Evolutionary conservation across 768 basidiomycete genomes (phyloP).

Genomic region (Boletus tomentosulus): DNA sequence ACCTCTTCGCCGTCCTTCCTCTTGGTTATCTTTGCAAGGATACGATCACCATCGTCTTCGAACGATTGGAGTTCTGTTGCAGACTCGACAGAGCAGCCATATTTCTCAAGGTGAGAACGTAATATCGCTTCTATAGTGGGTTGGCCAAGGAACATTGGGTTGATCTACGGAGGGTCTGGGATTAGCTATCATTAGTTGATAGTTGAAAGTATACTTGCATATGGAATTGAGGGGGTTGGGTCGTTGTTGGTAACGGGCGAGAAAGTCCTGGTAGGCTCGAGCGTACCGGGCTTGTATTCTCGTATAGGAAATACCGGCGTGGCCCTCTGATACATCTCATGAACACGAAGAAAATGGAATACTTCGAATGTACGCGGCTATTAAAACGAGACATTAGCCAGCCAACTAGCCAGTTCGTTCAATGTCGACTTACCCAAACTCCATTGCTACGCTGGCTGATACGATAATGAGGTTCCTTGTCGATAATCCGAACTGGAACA

Average conservation of each 20-base stretch:
- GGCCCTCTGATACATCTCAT: conserved; percentile 33
- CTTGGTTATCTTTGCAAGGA: conserved; percentile 35
- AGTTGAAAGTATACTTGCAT: conserved; percentile 10
- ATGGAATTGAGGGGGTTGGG: conserved; percentile 24
- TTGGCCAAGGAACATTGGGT: conserved; percentile 24
- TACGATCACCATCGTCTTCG: conserved; percentile 33
- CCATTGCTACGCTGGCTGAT: conserved; percentile 39
- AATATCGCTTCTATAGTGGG: conserved; percentile 29
- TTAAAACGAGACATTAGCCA: neutral
- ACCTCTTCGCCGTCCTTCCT: conserved; percentile 19
- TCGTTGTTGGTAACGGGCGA: conserved; percentile 7
- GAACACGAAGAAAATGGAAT: conserved; percentile 37
- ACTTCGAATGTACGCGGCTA: conserved; percentile 40
- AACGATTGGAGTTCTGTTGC: conserved; percentile 45
- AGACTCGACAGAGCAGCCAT: conserved; percentile 35
- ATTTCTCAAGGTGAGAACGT: conserved; percentile 16
- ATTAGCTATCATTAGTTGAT: neutral
- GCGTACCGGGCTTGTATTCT: conserved; percentile 30
- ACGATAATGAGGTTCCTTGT: conserved; percentile 37
- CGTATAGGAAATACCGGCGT: conserved; percentile 26
- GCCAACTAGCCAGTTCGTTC: neutral
- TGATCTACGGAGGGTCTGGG: conserved; percentile 2
- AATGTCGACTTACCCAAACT: conserved; percentile 31
- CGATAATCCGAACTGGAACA: conserved; percentile 49
- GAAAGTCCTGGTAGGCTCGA: conserved; percentile 17